Evolutionary conservation across 31 red algal genomes (phyloP).

Genomic region (Asparagopsis taxiformis): DNA sequence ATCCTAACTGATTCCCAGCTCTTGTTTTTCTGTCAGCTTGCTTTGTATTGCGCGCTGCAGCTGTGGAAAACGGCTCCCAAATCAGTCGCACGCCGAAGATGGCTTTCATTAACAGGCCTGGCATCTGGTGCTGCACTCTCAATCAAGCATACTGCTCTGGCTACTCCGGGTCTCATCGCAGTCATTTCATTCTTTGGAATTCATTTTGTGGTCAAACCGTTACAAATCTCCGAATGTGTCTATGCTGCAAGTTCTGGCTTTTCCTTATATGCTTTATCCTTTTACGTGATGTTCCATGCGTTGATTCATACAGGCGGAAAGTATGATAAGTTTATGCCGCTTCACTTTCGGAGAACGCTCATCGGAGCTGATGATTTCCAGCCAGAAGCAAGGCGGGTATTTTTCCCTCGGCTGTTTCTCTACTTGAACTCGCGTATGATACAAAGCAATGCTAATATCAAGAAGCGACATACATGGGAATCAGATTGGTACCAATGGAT

Average conservation of each 20-base stretch:
- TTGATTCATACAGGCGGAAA: slow-evolving; percentile 71
- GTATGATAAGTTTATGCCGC: slow-evolving; percentile 90
- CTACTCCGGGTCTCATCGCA: slow-evolving; percentile 84
- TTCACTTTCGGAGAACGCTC: slow-evolving; percentile 81
- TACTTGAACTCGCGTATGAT: slow-evolving; percentile 66
- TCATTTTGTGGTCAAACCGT: slow-evolving; percentile 61
- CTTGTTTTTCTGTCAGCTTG: slow-evolving; percentile 74
- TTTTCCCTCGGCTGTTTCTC: slow-evolving; percentile 68
- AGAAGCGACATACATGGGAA: slow-evolving; percentile 67
- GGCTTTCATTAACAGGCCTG: slow-evolving; percentile 63
- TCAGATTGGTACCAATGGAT: slow-evolving; percentile 85
- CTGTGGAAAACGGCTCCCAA: slow-evolving; percentile 70
- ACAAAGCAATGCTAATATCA: slow-evolving; percentile 35
- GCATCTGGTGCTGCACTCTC: slow-evolving; percentile 65
- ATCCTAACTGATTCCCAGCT: slow-evolving; percentile 93
- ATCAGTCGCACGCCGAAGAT: slow-evolving; percentile 8
- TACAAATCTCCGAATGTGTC: slow-evolving; percentile 64
- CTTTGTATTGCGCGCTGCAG: slow-evolving; percentile 65
- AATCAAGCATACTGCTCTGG: slow-evolving; percentile 86
- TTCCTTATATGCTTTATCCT: slow-evolving; percentile 50
- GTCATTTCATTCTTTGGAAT: slow-evolving; percentile 88
- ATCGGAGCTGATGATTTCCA: slow-evolving; percentile 75
- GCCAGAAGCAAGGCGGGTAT: slow-evolving; percentile 33
- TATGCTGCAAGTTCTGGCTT: slow-evolving; percentile 63
- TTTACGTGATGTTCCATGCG: slow-evolving; percentile 79